phyloP scores from a whole-genome alignment of 2,329 filamentous ascomycete species.

The Pseudogymnoascus sp. region DNA sequence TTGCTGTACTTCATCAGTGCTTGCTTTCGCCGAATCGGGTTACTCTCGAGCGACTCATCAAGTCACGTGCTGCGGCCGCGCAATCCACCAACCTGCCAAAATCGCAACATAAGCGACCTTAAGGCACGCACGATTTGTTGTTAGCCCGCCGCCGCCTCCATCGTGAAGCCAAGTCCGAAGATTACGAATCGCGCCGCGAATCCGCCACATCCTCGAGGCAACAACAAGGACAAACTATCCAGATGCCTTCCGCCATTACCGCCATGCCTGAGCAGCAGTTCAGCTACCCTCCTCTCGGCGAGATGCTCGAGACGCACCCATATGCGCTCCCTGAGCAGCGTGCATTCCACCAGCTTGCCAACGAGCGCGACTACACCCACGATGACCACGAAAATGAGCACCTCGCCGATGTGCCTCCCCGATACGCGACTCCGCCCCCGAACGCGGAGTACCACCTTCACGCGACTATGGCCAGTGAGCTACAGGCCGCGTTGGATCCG shows the following conservation, averaged over 20 bases:
- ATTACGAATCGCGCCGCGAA: constrained; percentile 5
- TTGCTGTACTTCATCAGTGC: background rate
- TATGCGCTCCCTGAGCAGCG: constrained; percentile 6
- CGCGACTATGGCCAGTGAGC: constrained; percentile 16
- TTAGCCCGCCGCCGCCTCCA: background rate
- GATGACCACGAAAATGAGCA: constrained; percentile 17
- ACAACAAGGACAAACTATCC: background rate
- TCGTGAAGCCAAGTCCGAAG: constrained; percentile 5
- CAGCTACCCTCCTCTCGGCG: constrained; percentile 10
- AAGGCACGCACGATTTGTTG: constrained; percentile 7
- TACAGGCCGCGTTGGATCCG: constrained; percentile 17
- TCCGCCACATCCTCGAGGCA: background rate
- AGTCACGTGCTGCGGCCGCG: background rate
- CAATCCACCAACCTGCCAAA: background rate
- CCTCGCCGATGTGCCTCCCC: constrained; percentile 23
- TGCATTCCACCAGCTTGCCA: constrained; percentile 10
- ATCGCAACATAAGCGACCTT: background rate
- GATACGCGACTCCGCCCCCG: constrained; percentile 23
- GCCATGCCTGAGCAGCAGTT: constrained; percentile 10
- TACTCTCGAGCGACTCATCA: background rate
- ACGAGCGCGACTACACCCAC: constrained; percentile 11
- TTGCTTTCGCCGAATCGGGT: background rate
- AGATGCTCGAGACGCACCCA: constrained; percentile 3
- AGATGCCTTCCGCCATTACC: constrained; percentile 3
- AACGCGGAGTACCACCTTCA: constrained; percentile 17